These are phyloP conservation scores for Nannizziopsis barbatae DNA, from an alignment of 2,329 filamentous ascomycete genomes.

Conservation along the genomic window DNA sequence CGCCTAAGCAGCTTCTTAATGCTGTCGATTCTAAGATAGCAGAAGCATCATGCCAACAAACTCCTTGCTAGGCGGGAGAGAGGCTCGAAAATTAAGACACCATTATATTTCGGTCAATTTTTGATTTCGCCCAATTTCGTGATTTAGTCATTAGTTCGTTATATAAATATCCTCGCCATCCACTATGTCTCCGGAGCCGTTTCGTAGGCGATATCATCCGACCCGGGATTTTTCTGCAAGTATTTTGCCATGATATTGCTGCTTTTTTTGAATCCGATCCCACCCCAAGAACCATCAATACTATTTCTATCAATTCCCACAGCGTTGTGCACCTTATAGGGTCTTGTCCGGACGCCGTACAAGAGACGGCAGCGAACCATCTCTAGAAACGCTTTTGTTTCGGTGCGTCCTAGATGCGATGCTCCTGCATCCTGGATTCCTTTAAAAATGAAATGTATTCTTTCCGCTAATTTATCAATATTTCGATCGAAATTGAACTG, in stretches of 20 bases:
- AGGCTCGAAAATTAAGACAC: no score
- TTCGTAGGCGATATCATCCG: not conserved
- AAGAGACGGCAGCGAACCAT: conserved; percentile 61
- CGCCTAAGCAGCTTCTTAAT: no score
- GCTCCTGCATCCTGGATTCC: conserved; percentile 66
- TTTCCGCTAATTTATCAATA: conserved; percentile 55
- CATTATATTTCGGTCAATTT: no score
- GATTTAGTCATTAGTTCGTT: no score
- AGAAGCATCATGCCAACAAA: no score
- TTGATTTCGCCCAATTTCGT: no score
- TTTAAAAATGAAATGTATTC: conserved; percentile 46
- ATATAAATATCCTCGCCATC: not conserved
- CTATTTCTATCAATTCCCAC: no score
- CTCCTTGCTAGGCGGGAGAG: no score
- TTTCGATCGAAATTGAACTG: conserved; percentile 53
- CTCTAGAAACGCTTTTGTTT: conserved; percentile 67
- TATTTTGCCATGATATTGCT: conserved; percentile 8
- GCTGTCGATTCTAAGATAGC: no score
- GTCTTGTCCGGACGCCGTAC: conserved; percentile 57
- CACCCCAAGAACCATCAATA: no score
- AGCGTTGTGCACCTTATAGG: conserved; percentile 22
- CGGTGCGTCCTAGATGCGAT: conserved; percentile 57
- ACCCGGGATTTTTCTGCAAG: not conserved
- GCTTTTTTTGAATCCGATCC: conserved; percentile 6
- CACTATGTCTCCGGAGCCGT: not conserved